Base-by-base conservation (phyloP, 768 basidiomycete species). In the Cubamyces sp. region DNA sequence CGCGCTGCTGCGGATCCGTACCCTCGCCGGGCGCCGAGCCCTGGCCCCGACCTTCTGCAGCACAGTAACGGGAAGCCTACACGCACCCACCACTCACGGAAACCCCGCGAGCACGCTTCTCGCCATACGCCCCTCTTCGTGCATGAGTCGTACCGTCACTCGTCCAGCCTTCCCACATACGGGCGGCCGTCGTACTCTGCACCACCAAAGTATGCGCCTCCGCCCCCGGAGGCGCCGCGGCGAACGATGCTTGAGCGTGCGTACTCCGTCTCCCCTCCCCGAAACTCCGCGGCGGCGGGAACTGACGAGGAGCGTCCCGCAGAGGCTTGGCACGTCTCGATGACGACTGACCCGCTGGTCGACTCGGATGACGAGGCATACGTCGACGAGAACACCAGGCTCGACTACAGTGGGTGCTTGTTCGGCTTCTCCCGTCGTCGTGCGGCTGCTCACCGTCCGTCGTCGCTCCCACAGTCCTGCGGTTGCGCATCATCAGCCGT, bases 341-440 rank as follows among this genome's bases (percentile, higher is more conserved):
- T 79, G 54, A 84, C 81, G 30, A 83, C 84, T 40, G 91, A 92
- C 69, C 87, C 91, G n/a, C 76, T 92, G 28, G 74, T 79, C 52
- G 89, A 91, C 73, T 92, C 91, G 19, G 91, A 92, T 28, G 91
- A 91, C 61, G 88, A 90, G 45, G 88, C 90, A 69, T 74, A 76
- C 50, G 80, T 77, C 15, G 88, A 91, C 68, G 87, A 88, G 67
- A 78, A 88, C 66, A 77, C 82, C 39, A 82, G 85, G 34, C 75
- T 82, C 49, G 90, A 91, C 67, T 90, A 89, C 67, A 74, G 90
- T 91, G 62, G 56, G 84, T 60, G n/a, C 63, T 57, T 71, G 60
- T 28, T 50, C 41, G 47, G 37, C 42, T 34, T 34, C 34, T 48
- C 62, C 46, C 43, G 40, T 15, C 45, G 5, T 23, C 46, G 41